Base-by-base conservation (phyloP, 2,329 filamentous ascomycete genomes). In the Aspergillus versicolor region DNA sequence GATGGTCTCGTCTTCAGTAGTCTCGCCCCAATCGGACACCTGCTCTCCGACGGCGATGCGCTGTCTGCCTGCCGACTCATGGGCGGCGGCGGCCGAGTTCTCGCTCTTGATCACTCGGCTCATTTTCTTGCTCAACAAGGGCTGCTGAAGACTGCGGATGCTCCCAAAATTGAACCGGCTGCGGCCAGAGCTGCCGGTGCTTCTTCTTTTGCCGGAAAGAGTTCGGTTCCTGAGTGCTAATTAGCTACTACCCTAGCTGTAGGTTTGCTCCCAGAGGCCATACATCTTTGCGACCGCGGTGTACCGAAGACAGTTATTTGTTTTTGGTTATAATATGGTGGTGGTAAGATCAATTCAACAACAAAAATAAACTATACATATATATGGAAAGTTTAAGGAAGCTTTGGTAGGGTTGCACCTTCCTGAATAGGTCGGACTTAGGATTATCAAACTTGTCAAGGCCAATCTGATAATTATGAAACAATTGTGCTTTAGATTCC, bases 11-110 rank as follows among this genome's bases (percentile, higher is more conserved):
- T 99, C 94, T 52, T 86, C 84, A 2, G 92, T 97, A 59, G 90
- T 85, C 77, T 97, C 92, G 57, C 94, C 94, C 94, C 94, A 99
- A 65, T 97, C 92, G 7, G 91, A 96, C 44, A 99, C 85, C 79
- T 97, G 93, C 11, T 87, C 86, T 15, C 92, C 94, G 68, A 97
- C 92, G 49, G 86, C 85, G 59, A 91, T 78, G 56, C 92, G 90
- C 79, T 97, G 93, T 58, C 88, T 89, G 48, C 88, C 91, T 6
- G 93, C 94, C 6, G 85, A 79, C 78, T 96, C 91, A 77, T 97
- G 89, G 48, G 90, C 89, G 49, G 84, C 82, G 67, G 97, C 92
- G 37, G 92, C 87, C 70, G 89, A 87, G 81, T 97, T 97, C 76
- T 95, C 89, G 49, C 89, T 90, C 80, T 99, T 99, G 81, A 97